Base-by-base conservation (phyloP, 208 protist species). In the Trypanosoma boissoni region DNA sequence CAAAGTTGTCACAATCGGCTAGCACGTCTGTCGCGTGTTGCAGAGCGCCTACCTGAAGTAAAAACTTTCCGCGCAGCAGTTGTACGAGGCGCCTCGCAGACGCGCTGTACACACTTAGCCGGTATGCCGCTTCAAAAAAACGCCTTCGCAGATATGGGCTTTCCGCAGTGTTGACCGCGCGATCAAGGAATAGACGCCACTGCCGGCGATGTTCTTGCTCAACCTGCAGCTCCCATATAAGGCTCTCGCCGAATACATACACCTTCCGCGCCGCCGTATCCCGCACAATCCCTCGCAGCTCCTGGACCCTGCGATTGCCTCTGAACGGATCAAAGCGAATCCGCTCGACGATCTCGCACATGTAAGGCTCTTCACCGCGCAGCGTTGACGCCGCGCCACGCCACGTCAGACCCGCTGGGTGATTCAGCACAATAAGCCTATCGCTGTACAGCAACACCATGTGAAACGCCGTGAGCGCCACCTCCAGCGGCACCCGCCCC, bases 401-500 rank as follows among this genome's bases (percentile, higher is more conserved):
- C 83, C 85, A 92, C 20, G 80, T 60, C 18, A 92, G 58, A n/a
- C 90, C 87, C 12, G 90, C 59, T 5, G 87, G 87, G 28, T 92
- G 83, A 58, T 86, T 79, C 8, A 96, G 58, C 37, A 95, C 90
- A 37, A 94, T 39, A 34, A 92, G 74, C 10, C 78, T 74, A 28
- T 86, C 72, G 9, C 65, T 63, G 60, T 96, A 97, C 1, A 97
- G 31, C n/a, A 98, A 28, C 10, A 97, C 32, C 57, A 97, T 95
- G 73, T 98, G 95, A 56, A 97, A 98, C 21, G 94, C 90, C 0
- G 86, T 96, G 0, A 96, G 64, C n/a, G 79, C 45, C 48, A 97
- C 80, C 9, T 83, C 58, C n/a, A 66, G 43, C 26, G 80, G 70
- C 26, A 64, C 52, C 52, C 24, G 37, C 21, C 2, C 31, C 14